A percentile compares a stretch with the other conserved stretches of the same genome.
phyloP scores from a whole-genome alignment of 345 rosid genomes.

The Kernera saxatilis region DNA sequence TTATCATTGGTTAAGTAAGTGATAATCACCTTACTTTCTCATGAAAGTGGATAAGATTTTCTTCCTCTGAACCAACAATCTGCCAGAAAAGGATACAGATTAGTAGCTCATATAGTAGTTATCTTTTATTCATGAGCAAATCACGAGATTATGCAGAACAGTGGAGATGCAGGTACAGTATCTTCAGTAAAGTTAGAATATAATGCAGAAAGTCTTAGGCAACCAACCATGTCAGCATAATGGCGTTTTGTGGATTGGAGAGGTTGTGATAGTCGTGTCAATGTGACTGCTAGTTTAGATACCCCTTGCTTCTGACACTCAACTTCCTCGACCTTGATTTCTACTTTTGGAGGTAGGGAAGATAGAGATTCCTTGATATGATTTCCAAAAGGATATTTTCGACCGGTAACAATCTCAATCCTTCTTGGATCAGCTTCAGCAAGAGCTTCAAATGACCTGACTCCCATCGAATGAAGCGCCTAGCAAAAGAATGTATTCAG shows the following conservation, averaged over 20 bases:
- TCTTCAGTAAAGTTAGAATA: not conserved
- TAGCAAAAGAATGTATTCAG: slow-evolving; percentile 28
- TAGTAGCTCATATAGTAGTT: slow-evolving; percentile 9
- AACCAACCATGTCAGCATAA: slow-evolving; percentile 88
- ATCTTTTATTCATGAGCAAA: not conserved
- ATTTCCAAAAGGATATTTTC: slow-evolving; percentile 93
- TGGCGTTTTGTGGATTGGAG: slow-evolving; percentile 58
- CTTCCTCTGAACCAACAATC: slow-evolving; percentile 92
- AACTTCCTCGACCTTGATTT: slow-evolving; percentile 55
- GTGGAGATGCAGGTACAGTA: not conserved
- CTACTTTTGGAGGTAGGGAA: slow-evolving; percentile 81
- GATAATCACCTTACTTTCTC: slow-evolving; percentile 80
- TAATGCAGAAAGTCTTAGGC: not conserved
- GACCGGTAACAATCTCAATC: slow-evolving; percentile 88
- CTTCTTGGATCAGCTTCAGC: slow-evolving; percentile 94
- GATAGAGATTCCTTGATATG: slow-evolving; percentile 88
- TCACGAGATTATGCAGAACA: not conserved
- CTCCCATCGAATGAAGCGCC: slow-evolving; percentile 92
- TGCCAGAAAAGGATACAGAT: slow-evolving; percentile 36
- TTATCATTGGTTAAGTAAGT: not conserved
- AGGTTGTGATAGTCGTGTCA: slow-evolving; percentile 66
- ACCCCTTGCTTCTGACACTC: slow-evolving; percentile 55
- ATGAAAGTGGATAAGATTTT: slow-evolving; percentile 73
- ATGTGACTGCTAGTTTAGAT: slow-evolving; percentile 53
- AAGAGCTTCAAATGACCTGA: slow-evolving; percentile 76